A percentile compares a stretch with the other conserved stretches of the same genome.
phyloP scores from a whole-genome alignment of 805 yeast species.

The Metschnikowia rubicola region DNA sequence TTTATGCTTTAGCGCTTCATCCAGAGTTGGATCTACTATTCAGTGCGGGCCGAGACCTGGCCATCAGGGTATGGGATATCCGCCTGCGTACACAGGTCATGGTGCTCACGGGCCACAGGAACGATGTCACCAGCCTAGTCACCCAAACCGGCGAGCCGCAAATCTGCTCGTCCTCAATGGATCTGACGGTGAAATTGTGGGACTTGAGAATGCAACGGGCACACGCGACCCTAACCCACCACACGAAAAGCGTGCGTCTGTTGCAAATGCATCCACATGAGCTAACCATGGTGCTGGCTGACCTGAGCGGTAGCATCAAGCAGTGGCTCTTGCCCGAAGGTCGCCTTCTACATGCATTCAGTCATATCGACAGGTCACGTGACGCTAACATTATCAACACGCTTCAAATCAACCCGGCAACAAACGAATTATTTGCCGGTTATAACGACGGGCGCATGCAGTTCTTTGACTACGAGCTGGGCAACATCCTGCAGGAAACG shows the following conservation, averaged over 20 bases:
- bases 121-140: slow-evolving; percentile 65
- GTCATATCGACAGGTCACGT: slow-evolving; percentile 31
- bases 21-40: slow-evolving; percentile 82
- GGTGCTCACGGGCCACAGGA: slow-evolving; percentile 77
- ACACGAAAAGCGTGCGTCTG: slow-evolving; percentile 75
- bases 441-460: slow-evolving; percentile 78
- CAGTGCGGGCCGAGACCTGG: slow-evolving; percentile 86
- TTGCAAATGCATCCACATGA: slow-evolving; percentile 66
- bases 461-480: slow-evolving; percentile 75
- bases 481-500: slow-evolving; percentile 55
- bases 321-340: slow-evolving; percentile 86
- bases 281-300: slow-evolving; percentile 73
- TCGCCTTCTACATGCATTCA: slow-evolving; percentile 55
- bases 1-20: slow-evolving; percentile 78
- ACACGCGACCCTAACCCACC: slow-evolving; percentile 73
- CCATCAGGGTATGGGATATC: slow-evolving; percentile 91
- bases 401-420: slow-evolving; percentile 58
- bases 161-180: slow-evolving; percentile 77
- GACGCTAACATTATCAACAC: slow-evolving; percentile 60
- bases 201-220: slow-evolving; percentile 80
- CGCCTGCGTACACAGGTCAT: slow-evolving; percentile 72
- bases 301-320: slow-evolving; percentile 67
- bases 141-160: slow-evolving; percentile 81
- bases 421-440: slow-evolving; percentile 68
- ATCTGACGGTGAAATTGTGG: slow-evolving; percentile 85